These are phyloP conservation scores for Debaryomyces fabryi DNA, from an alignment of 1,139 yeast species.

Conservation along the genomic window DNA sequence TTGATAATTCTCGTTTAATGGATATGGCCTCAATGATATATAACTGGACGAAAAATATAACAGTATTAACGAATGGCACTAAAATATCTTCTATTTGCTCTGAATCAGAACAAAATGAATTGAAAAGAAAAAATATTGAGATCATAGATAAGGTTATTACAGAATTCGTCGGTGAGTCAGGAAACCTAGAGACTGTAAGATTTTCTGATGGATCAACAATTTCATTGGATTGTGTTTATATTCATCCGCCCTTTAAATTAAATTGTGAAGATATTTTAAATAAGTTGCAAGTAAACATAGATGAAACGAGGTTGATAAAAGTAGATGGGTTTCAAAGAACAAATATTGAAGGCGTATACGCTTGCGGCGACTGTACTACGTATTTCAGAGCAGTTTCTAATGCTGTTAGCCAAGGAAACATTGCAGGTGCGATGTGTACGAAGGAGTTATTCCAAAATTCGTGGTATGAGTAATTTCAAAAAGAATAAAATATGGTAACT, in stretches of 20 bases:
- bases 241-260: slow-evolving; percentile 4
- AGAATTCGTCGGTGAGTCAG: background rate
- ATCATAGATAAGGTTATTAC: background rate
- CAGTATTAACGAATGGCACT: slow-evolving; percentile 6
- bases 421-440: background rate
- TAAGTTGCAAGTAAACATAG: slow-evolving; percentile 3
- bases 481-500: background rate
- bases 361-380: background rate
- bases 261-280: slow-evolving; percentile 6
- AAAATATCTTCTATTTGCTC: background rate
- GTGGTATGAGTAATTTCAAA: background rate
- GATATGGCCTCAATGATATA: background rate
- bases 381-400: background rate
- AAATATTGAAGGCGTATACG: background rate
- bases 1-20: background rate
- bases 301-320: background rate
- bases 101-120: background rate
- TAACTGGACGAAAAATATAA: slow-evolving; percentile 7
- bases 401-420: background rate
- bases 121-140: background rate
- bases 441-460: background rate
- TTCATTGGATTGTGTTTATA: background rate
- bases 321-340: background rate
- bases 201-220: background rate
- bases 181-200: background rate